Evolutionary conservation across 2,329 filamentous ascomycete species (phyloP), one percentile per base, ranked within the genome.

Genomic region (Acephala macrosclerotiorum): DNA sequence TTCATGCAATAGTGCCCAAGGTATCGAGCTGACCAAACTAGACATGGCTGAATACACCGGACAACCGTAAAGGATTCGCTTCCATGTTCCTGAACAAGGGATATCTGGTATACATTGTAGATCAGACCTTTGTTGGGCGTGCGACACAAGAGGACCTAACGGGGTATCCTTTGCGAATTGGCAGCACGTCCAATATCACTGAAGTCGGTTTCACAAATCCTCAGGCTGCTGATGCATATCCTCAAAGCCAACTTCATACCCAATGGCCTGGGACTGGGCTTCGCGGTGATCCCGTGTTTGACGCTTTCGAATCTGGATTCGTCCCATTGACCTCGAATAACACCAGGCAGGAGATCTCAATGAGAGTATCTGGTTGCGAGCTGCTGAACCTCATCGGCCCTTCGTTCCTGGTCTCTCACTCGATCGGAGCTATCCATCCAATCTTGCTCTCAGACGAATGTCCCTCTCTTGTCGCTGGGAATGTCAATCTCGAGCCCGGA

Each of bases 31-130:
- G 36, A 69, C 33, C 8, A n/a, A 26, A 29, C 38, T 53, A 77
- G 74, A 78, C 78, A 58, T 81, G 77, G 75, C 74, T 80, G 20
- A 82, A 82, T 64, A 84, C 80, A 40, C 82, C 82, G 3, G 81
- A 84, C 64, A 78, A 79, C 42, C 75, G 79, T 7, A 72, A 76
- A 67, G 82, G 82, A 40, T 83, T 81, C 80, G 80, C 80, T 0
- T 81, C 80, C 0, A 80, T 79, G 68, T 83, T 82, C 65, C 71
- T 83, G 14, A 73, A 77, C 14, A 70, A 77, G 42, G 82, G 81
- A 11, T 83, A 82, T 66, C 75, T 76, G 40, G 75, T 81, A 51
- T 84, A 83, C 69, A 70, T 84, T 16, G 63, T 73, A 20, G 74
- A 75, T 42, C 67, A 71, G 29, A 70, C 70, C 0, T 68, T 64